Base-by-base conservation (phyloP, 2,329 filamentous ascomycete genomes). In the Aspergillus neotritici region DNA sequence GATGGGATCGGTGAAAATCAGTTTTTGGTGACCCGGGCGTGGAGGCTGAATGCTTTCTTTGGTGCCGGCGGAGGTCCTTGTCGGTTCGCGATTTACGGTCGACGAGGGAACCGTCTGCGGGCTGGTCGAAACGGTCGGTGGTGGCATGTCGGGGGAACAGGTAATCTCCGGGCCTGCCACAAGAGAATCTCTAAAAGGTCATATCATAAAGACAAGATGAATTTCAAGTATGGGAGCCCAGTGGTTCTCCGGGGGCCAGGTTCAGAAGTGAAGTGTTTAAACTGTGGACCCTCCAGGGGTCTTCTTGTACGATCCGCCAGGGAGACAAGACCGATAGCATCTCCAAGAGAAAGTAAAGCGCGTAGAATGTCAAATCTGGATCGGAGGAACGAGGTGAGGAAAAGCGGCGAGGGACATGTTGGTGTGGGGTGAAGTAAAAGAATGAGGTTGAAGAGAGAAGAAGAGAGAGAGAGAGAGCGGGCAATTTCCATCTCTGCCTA, bases 1-100 rank as follows among this genome's bases (percentile, higher is more conserved):
- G 31, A 84, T 74, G 31, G 79, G 75, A 61, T 86, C 82, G 33
- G 81, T 77, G 49, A 86, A 74, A 31, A 85, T 80, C 54, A 83
- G 76, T 53, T 73, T 74, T 57, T 79, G 76, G 52, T 78, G 74
- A 39, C 62, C 63, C 35, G 62, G 61, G 38, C 53, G 54, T 14
- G 47, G 37, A 10, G 52, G 41, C 15, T 50, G 45, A 31, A 52
- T 44, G 37, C 45, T 52, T 39, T 56, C 54, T 46, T 48, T 54
- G 37, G 49, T 44, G 37, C 39, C 46, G 31, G 51, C 46, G 12
- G 52, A 46, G n/a, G 53, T 25, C 41, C 61, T 63, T 38, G 49
- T 46, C 40, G 55, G 44, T 50, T 66, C 54, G 51, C 56, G 54
- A 52, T 50, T 54, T 17, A 50, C 42, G 31, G 54, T 46, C 30